phyloP scores from a whole-genome alignment of 352 stramenopile genomes.

The Thalassiosira hispida region DNA sequence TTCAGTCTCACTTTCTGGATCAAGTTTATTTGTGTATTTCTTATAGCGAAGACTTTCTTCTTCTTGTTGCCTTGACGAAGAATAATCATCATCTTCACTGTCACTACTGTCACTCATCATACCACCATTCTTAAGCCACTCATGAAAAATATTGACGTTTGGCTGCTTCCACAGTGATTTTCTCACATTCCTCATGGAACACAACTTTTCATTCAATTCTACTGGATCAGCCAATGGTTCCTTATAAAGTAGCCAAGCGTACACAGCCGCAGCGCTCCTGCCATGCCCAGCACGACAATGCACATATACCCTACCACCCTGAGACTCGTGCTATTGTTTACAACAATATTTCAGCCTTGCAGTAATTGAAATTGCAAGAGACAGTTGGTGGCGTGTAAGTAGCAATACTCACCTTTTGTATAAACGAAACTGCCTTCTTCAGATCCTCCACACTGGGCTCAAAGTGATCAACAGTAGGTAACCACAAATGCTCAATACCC shows the following conservation, averaged over 20 bases:
- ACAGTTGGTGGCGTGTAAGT: no score
- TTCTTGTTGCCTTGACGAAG: constrained; percentile 1
- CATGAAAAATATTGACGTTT: constrained; percentile 87
- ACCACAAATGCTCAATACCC: constrained; percentile 89
- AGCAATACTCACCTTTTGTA: no score
- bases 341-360: not conserved
- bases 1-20: constrained; percentile 5
- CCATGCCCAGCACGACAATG: constrained; percentile 96
- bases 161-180: constrained; percentile 90
- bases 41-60: not conserved
- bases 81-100: constrained; percentile 4
- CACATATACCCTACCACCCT: constrained; percentile 92
- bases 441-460: constrained; percentile 80
- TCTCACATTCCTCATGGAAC: constrained; percentile 89
- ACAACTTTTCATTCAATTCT: constrained; percentile 90
- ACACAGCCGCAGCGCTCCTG: constrained; percentile 90
- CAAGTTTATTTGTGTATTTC: not conserved
- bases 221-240: constrained; percentile 84
- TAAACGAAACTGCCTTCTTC: constrained; percentile 57
- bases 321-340: constrained; percentile 85
- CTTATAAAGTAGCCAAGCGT: constrained; percentile 90
- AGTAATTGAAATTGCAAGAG: constrained; percentile 80
- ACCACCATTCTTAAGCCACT: constrained; percentile 51
- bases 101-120: constrained; percentile 34
- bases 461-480: constrained; percentile 91